Evolutionary conservation across 768 basidiomycete genomes (phyloP).

Genomic region (Suillus subalutaceus): DNA sequence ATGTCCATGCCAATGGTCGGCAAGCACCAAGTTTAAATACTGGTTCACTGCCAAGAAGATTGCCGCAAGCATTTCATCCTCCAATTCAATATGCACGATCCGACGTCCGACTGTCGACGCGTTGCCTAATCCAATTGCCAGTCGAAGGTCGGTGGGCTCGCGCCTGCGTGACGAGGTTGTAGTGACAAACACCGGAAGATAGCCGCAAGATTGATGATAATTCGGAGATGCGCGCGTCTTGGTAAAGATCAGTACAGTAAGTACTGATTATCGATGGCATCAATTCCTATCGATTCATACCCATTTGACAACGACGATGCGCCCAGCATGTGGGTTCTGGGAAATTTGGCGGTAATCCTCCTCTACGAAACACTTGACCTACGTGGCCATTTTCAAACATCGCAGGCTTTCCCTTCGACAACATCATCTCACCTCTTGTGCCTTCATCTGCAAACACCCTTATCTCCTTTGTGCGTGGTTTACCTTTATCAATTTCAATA

Average conservation of each 20-base stretch:
- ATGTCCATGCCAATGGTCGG: background rate
- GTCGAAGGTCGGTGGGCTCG: conserved; percentile 3
- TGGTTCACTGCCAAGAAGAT: background rate
- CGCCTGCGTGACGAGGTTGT: background rate
- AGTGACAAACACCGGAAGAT: background rate
- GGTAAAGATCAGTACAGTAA: background rate
- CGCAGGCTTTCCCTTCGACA: background rate
- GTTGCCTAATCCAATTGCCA: background rate
- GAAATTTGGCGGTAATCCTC: background rate
- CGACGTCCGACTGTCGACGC: conserved; percentile 1
- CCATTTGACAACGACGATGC: background rate
- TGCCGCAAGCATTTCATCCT: background rate
- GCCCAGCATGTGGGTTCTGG: background rate
- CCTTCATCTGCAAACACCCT: background rate
- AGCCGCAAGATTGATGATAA: background rate
- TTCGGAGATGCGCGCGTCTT: conserved; percentile 4
- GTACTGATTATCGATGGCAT: conserved; percentile 2
- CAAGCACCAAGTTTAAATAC: background rate
- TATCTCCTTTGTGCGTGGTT: conserved; percentile 1
- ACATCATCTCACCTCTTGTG: background rate
- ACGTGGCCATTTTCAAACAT: background rate
- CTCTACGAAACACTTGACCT: background rate
- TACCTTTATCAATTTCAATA: conserved; percentile 4
- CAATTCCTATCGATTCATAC: background rate
- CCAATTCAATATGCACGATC: conserved; percentile 2